These are phyloP conservation scores for Nitzschia sp. DNA, from an alignment of 108 stramenopile species.

Conservation along the genomic window DNA sequence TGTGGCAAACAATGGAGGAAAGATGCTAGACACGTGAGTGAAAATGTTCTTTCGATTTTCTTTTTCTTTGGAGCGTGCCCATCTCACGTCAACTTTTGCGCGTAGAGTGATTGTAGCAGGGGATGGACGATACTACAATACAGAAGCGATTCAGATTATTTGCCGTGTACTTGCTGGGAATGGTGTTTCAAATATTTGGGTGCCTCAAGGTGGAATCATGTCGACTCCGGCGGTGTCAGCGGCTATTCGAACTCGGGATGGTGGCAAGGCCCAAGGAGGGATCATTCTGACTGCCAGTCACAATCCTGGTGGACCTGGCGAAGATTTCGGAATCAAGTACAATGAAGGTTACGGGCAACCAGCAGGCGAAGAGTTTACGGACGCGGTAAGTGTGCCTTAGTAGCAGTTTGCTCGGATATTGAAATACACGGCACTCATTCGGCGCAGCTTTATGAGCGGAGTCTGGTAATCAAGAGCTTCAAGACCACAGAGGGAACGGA, in stretches of 20 bases:
- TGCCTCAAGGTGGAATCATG: constrained; percentile 93
- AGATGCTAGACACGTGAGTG: constrained; percentile 86
- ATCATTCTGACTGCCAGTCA: constrained; percentile 98
- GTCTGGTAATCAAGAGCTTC: constrained; percentile 61
- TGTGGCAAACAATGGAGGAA: constrained; percentile 66
- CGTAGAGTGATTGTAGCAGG: constrained; percentile 81
- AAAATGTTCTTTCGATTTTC: not conserved
- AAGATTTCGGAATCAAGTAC: constrained; percentile 98
- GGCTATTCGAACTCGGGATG: constrained; percentile 77
- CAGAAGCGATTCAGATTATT: constrained; percentile 93
- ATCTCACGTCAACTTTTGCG: not conserved
- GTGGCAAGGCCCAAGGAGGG: constrained; percentile 77
- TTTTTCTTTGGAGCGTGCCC: not conserved
- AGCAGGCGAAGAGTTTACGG: constrained; percentile 95
- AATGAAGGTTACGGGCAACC: constrained; percentile 96
- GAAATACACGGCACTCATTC: not conserved
- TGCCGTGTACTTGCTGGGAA: constrained; percentile 88
- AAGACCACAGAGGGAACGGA: constrained; percentile 61
- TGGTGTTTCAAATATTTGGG: constrained; percentile 86
- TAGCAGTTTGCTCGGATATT: not conserved
- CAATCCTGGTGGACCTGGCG: constrained; percentile 99
- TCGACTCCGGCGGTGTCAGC: constrained; percentile 93
- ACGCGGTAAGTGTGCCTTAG: constrained; percentile 67
- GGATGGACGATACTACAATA: constrained; percentile 94
- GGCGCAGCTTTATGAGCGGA: constrained; percentile 65